phyloP scores from a whole-genome alignment of 257 asterid genomes.

The Apocynum venetum region DNA sequence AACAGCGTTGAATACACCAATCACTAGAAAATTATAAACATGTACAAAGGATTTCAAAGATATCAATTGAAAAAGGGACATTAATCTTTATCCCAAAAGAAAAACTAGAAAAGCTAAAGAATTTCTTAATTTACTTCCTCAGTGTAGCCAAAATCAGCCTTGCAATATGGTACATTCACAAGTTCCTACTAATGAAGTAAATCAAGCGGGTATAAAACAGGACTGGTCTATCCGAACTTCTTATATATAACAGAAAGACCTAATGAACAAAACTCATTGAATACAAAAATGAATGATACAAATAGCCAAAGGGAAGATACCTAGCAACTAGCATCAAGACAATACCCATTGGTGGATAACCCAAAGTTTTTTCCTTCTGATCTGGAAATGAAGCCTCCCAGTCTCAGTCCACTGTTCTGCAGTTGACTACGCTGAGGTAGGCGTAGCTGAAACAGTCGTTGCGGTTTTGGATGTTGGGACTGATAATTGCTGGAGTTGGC shows the following conservation, averaged over 20 bases:
- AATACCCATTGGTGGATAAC: not conserved
- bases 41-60: not conserved
- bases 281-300: not conserved
- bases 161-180: not conserved
- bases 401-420: not conserved
- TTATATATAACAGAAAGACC: not conserved
- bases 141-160: not conserved
- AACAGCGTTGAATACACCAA: too few species aligned
- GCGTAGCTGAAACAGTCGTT: constrained; percentile 36
- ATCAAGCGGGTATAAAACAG: not conserved
- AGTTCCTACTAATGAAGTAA: not conserved
- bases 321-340: too few species aligned
- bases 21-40: too few species aligned
- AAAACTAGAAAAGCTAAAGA: not conserved
- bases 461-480: constrained; percentile 35
- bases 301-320: not conserved
- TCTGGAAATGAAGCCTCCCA: not conserved
- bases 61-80: too few species aligned
- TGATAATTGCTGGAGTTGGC: constrained; percentile 27
- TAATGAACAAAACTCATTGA: constrained; percentile 11
- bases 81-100: not conserved
- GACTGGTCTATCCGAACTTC: not conserved
- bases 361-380: not conserved
- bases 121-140: not conserved
- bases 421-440: constrained; percentile 37